These are phyloP conservation scores for Eucalyptus erythrocorys DNA, from an alignment of 345 rosid species.

Conservation along the genomic window DNA sequence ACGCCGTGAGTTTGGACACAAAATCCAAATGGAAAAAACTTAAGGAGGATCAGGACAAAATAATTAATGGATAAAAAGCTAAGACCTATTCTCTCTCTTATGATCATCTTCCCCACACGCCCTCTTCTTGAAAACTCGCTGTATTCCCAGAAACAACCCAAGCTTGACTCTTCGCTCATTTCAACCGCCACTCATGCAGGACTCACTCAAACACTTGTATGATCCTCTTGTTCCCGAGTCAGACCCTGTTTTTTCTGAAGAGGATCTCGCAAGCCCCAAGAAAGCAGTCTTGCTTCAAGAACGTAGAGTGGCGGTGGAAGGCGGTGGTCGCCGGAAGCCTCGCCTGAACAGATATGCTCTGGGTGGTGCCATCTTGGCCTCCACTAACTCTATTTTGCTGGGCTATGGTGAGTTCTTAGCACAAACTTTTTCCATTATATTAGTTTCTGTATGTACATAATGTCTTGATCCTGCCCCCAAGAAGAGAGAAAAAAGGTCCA, in stretches of 20 bases:
- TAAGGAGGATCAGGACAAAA: not conserved
- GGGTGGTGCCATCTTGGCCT: constrained; percentile 46
- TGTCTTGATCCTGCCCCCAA: not conserved
- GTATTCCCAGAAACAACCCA: not conserved
- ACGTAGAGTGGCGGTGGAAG: not conserved
- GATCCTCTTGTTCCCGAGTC: not conserved
- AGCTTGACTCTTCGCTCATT: not conserved
- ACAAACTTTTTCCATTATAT: not conserved
- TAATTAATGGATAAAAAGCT: not conserved
- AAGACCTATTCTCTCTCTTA: not conserved
- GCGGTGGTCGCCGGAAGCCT: not conserved
- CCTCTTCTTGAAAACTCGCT: not conserved
- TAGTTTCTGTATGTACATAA: not conserved
- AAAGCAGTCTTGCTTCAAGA: not conserved
- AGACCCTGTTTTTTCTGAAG: not conserved
- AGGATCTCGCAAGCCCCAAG: not conserved
- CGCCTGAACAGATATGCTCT: constrained; percentile 35
- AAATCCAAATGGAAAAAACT: too few species aligned
- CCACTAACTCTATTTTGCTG: constrained; percentile 47
- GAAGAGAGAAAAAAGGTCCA: not conserved
- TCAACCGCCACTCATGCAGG: not conserved
- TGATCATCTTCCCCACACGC: not conserved
- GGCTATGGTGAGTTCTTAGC: constrained; percentile 35
- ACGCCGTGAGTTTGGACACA: too few species aligned
- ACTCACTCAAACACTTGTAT: not conserved